Percentiles rank a stretch among this genome's conserved stretches.
Evolutionary conservation across 1,139 yeast species (phyloP).

Genomic region (Debaryomyces sp.): DNA sequence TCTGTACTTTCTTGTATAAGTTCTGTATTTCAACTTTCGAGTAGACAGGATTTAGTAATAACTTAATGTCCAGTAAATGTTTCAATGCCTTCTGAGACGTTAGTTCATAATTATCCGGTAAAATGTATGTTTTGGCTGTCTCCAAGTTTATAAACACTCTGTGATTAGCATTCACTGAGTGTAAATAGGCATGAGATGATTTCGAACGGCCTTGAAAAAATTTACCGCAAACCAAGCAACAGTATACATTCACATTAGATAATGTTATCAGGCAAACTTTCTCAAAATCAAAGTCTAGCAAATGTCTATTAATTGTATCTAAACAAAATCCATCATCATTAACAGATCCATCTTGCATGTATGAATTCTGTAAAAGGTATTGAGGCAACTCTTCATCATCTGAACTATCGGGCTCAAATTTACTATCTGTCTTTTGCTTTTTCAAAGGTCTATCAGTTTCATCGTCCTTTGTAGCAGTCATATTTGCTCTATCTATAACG

Average conservation of each 20-base stretch:
- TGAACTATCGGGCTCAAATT: not conserved
- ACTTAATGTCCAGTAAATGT: slow-evolving; percentile 53
- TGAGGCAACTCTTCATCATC: slow-evolving; percentile 11
- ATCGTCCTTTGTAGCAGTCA: not conserved
- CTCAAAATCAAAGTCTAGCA: slow-evolving; percentile 72
- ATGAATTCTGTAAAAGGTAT: slow-evolving; percentile 14
- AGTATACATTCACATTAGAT: slow-evolving; percentile 62
- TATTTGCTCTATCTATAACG: not conserved
- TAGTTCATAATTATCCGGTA: slow-evolving; percentile 63
- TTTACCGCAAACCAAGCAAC: slow-evolving; percentile 76
- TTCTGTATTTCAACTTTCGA: slow-evolving; percentile 30
- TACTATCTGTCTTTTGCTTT: not conserved
- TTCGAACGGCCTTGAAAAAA: slow-evolving; percentile 69
- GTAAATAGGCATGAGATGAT: slow-evolving; percentile 67
- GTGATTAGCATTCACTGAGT: slow-evolving; percentile 63
- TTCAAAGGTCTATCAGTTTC: not conserved
- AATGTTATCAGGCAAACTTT: slow-evolving; percentile 67
- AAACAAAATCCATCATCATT: slow-evolving; percentile 33
- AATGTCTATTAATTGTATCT: slow-evolving; percentile 55
- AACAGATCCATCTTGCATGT: slow-evolving; percentile 12
- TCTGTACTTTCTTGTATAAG: slow-evolving; percentile 11
- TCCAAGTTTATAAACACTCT: slow-evolving; percentile 62
- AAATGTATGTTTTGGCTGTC: slow-evolving; percentile 49
- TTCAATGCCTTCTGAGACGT: slow-evolving; percentile 25
- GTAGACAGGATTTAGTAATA: slow-evolving; percentile 56